These are phyloP conservation scores for Hypoxylon sp. DNA, from an alignment of 2,329 filamentous ascomycete genomes.

Conservation along the genomic window DNA sequence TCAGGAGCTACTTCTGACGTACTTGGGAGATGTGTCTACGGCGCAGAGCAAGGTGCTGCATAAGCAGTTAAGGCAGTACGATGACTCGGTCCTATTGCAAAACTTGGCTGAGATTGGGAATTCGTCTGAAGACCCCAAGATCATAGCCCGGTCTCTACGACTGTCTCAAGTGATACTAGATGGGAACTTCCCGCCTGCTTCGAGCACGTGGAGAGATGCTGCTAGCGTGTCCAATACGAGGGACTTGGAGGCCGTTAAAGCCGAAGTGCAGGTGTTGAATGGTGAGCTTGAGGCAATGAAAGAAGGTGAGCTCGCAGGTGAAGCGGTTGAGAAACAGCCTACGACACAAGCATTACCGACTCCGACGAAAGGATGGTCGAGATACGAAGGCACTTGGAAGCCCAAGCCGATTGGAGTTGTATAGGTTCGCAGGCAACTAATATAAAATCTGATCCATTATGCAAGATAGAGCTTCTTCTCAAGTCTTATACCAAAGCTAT, in stretches of 20 bases:
- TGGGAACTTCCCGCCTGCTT: constrained; percentile 35
- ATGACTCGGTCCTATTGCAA: constrained; percentile 54
- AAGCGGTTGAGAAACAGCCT: constrained; percentile 27
- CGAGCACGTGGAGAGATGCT: not conserved
- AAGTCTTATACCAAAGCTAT: not conserved
- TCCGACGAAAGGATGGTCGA: constrained; percentile 59
- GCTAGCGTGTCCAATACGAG: constrained; percentile 9
- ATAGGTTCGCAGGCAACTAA: constrained; percentile 45
- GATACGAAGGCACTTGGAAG: constrained; percentile 66
- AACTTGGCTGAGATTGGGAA: constrained; percentile 57
- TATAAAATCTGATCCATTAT: not conserved
- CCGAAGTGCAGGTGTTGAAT: constrained; percentile 46
- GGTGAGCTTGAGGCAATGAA: constrained; percentile 43
- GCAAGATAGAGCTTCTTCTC: not conserved
- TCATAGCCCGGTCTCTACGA: constrained; percentile 60
- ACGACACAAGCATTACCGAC: constrained; percentile 23
- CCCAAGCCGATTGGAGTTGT: constrained; percentile 70
- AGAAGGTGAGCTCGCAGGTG: constrained; percentile 13
- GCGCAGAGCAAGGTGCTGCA: constrained; percentile 40
- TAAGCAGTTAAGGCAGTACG: constrained; percentile 54
- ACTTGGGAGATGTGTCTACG: constrained; percentile 52
- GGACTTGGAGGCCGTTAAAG: constrained; percentile 44
- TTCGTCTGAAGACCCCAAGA: constrained; percentile 57
- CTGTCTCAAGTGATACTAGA: constrained; percentile 58
- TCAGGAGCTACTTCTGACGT: constrained; percentile 55